Conservation (phyloP, 805 yeast genomes). For the Kodamaea sagamina region DNA sequence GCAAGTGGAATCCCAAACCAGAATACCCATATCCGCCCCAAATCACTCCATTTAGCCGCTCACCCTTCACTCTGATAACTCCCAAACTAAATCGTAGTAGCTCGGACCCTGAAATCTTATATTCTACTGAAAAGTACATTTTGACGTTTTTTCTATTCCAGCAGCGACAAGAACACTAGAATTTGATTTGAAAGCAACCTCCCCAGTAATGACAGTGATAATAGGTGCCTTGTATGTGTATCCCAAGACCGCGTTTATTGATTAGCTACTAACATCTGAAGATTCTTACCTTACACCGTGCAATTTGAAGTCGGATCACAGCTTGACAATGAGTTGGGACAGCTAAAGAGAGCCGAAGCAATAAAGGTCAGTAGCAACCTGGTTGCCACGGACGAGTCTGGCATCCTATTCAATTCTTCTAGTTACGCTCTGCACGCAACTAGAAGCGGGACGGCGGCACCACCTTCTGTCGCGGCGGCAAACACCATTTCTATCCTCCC, state of each 20-base stretch:
- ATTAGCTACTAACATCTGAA: conserved; percentile 27
- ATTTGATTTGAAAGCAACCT: no score
- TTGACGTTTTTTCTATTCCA: not conserved
- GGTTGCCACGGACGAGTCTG: conserved; percentile 13
- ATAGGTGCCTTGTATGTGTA: conserved; percentile 66
- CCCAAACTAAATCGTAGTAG: not conserved
- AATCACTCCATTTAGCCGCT: no score
- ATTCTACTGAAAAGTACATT: not conserved
- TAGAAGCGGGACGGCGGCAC: not conserved
- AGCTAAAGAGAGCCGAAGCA: conserved; percentile 12
- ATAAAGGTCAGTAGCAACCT: conserved; percentile 7
- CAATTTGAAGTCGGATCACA: conserved; percentile 50
- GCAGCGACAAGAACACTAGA: no score
- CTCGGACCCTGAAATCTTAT: not conserved
- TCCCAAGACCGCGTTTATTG: not conserved
- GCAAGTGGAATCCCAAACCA: no score
- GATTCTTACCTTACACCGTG: conserved; percentile 76
- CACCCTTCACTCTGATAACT: no score
- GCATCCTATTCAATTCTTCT: conserved; percentile 11
- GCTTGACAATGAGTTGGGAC: conserved; percentile 6
- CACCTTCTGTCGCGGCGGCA: not conserved
- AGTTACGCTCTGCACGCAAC: conserved; percentile 10
- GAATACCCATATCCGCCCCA: no score
- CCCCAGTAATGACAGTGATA: conserved; percentile 56
- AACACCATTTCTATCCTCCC: conserved; percentile 32